Conservation (phyloP, 1,284 basidiomycete genomes). For the Pascua guehoae region DNA sequence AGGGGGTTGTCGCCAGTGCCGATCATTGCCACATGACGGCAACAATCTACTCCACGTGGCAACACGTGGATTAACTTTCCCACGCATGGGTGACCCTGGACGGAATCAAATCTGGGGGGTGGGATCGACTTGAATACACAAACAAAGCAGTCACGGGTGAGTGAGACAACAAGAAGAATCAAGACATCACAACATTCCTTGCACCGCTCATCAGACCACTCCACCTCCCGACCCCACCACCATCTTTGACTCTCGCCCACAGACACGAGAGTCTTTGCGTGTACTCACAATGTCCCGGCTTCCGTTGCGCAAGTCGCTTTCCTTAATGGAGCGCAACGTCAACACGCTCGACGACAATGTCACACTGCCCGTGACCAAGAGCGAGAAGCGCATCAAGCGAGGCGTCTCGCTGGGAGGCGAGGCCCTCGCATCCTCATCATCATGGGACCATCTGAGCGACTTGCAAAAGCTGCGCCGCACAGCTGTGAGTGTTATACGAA, state of each 20-base stretch:
- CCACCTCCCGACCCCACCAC: no score
- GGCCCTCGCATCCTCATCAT: not conserved
- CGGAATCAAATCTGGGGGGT: constrained; percentile 7
- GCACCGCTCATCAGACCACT: no score
- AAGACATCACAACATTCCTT: not conserved
- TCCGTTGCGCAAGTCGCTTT: constrained; percentile 26
- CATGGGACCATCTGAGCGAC: constrained; percentile 5
- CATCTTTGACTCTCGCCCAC: not conserved
- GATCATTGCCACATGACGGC: not conserved
- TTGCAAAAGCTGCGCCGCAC: constrained; percentile 1
- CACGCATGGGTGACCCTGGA: constrained; percentile 5
- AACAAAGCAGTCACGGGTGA: constrained; percentile 10
- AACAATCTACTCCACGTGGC: no score
- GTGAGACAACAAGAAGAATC: not conserved
- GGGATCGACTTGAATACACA: constrained; percentile 6
- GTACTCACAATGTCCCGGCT: constrained; percentile 22
- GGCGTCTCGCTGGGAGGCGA: constrained; percentile 24
- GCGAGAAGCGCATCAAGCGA: constrained; percentile 17
- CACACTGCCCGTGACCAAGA: constrained; percentile 20
- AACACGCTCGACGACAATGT: constrained; percentile 23
- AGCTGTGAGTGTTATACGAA: constrained; percentile 1
- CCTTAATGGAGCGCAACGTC: constrained; percentile 27
- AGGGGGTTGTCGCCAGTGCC: not conserved
- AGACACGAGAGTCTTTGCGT: no score
- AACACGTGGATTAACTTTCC: constrained; percentile 5